Evolutionary conservation across 208 protist species (phyloP).

Genomic region (Crithidia brevicula): DNA sequence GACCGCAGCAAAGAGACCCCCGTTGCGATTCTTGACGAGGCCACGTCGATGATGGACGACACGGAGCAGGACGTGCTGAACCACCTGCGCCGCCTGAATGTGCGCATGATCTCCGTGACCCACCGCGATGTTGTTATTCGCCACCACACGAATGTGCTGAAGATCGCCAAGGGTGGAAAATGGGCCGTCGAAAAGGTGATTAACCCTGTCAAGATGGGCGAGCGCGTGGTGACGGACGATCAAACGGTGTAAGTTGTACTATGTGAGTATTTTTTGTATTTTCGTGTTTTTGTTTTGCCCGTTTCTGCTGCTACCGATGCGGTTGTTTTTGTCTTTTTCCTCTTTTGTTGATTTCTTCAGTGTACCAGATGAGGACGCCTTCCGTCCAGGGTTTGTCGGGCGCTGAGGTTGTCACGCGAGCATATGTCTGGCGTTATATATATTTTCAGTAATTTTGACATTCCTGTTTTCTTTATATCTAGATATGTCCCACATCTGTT

Average conservation of each 20-base stretch:
- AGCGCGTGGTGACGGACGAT: constrained; percentile 34
- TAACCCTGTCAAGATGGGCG: constrained; percentile 48
- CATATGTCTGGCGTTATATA: too few species aligned
- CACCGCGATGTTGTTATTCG: constrained; percentile 82
- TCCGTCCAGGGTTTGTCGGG: neutral
- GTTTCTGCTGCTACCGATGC: too few species aligned
- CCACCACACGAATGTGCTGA: constrained; percentile 80
- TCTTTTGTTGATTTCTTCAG: neutral
- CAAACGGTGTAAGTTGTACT: constrained; percentile 39
- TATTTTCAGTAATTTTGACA: too few species aligned
- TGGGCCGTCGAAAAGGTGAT: constrained; percentile 63
- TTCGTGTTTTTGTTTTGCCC: constrained; percentile 8
- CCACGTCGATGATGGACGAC: constrained; percentile 91
- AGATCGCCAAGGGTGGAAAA: constrained; percentile 44
- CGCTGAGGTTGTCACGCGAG: too few species aligned
- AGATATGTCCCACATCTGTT: too few species aligned
- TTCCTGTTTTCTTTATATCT: too few species aligned
- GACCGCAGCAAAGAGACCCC: constrained; percentile 57
- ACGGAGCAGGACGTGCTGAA: constrained; percentile 84
- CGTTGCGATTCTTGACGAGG: constrained; percentile 84
- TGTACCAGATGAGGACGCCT: neutral
- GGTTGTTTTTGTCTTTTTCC: neutral
- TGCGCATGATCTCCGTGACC: constrained; percentile 84
- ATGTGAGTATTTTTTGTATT: constrained; percentile 4
- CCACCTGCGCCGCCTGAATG: constrained; percentile 71